These are phyloP conservation scores for Penicillium ochrochloron DNA, from an alignment of 495 filamentous ascomycete species.

Conservation along the genomic window DNA sequence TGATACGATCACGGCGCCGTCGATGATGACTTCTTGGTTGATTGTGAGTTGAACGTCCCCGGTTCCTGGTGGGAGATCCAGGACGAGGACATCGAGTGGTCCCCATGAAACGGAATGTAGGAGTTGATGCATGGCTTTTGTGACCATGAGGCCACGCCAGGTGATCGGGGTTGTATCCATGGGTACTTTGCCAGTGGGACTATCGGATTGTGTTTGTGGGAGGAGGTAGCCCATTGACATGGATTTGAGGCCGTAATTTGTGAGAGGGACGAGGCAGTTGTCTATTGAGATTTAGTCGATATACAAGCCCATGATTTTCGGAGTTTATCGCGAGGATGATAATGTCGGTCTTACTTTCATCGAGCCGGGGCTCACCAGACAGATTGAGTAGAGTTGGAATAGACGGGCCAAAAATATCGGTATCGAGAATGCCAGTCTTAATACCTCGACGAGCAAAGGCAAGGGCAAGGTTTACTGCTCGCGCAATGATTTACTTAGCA, in stretches of 20 bases:
- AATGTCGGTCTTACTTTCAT: conserved; percentile 52
- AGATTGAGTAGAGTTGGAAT: conserved; percentile 90
- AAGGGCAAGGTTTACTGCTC: conserved; percentile 80
- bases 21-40: conserved; percentile 84
- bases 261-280: conserved; percentile 82
- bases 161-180: conserved; percentile 80
- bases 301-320: not conserved
- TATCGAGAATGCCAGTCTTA: conserved; percentile 85
- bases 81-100: conserved; percentile 77
- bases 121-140: conserved; percentile 95
- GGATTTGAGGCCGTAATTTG: conserved; percentile 94
- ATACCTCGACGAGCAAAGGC: conserved; percentile 80
- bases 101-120: conserved; percentile 94
- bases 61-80: conserved; percentile 93
- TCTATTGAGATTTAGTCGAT: conserved; percentile 43
- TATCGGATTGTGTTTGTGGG: conserved; percentile 39
- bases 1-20: conserved; percentile 87
- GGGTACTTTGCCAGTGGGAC: conserved; percentile 33
- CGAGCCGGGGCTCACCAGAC: conserved; percentile 70
- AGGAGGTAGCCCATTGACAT: conserved; percentile 99
- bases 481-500: conserved; percentile 3
- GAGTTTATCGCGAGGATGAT: not conserved
- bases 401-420: conserved; percentile 95
- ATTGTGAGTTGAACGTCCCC: conserved; percentile 94
- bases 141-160: conserved; percentile 96